These are phyloP conservation scores for Eurotiales sp. DNA, from an alignment of 2,329 filamentous ascomycete species.

Conservation along the genomic window DNA sequence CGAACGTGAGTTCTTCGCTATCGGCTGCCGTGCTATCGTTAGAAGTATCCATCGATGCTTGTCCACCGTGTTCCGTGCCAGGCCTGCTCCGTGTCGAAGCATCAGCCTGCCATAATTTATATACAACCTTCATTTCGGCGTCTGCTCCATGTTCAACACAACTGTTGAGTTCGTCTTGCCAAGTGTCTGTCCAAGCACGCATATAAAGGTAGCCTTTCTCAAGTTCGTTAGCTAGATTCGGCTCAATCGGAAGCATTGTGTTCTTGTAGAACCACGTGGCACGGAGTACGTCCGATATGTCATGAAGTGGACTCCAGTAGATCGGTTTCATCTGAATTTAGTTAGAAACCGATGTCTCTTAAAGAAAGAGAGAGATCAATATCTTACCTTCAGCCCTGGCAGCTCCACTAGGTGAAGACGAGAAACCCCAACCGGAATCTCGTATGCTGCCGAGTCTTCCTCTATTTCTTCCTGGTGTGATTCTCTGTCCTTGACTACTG, in stretches of 20 bases:
- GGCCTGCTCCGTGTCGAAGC: slow-evolving; percentile 32
- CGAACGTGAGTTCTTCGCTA: slow-evolving; percentile 23
- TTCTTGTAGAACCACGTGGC: slow-evolving; percentile 98
- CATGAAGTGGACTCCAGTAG: slow-evolving; percentile 94
- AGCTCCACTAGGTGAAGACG: slow-evolving; percentile 83
- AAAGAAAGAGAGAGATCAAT: neutral
- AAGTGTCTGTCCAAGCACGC: slow-evolving; percentile 85
- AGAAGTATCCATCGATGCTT: slow-evolving; percentile 15
- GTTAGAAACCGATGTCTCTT: neutral
- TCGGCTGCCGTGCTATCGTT: slow-evolving; percentile 18
- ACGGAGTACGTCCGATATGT: slow-evolving; percentile 74
- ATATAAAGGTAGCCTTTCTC: slow-evolving; percentile 87
- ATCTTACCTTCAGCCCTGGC: slow-evolving; percentile 57
- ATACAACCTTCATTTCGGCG: slow-evolving; percentile 86
- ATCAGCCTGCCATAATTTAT: slow-evolving; percentile 71
- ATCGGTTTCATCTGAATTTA: slow-evolving; percentile 79
- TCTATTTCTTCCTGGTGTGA: slow-evolving; percentile 18
- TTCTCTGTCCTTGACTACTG: slow-evolving; percentile 1
- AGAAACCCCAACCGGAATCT: slow-evolving; percentile 84
- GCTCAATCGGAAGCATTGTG: slow-evolving; percentile 85
- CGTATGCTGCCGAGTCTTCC: slow-evolving; percentile 39
- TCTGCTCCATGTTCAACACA: slow-evolving; percentile 84
- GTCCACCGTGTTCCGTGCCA: slow-evolving; percentile 35
- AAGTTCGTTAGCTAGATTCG: slow-evolving; percentile 81
- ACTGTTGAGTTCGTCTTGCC: slow-evolving; percentile 84